Conservation (phyloP, 345 rosid genomes). For the Cardamine occulta region DNA sequence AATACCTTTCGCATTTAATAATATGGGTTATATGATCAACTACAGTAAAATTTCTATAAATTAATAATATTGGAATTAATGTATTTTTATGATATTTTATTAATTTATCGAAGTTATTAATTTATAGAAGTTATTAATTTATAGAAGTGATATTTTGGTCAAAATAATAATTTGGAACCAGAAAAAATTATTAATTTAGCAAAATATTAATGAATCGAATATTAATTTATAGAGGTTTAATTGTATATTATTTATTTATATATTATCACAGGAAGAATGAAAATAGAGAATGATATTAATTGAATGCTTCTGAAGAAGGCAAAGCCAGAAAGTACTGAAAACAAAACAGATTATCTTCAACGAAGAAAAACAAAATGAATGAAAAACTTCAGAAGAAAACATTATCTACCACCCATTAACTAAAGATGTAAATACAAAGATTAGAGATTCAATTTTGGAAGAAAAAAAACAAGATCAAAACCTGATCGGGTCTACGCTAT, state of each 20-base stretch:
- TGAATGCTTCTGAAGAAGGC: constrained; percentile 41
- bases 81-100: too few relatives aligned
- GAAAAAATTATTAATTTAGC: too few relatives aligned
- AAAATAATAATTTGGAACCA: too few relatives aligned
- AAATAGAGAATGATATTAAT: constrained; percentile 5
- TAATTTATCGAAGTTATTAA: too few relatives aligned
- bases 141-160: too few relatives aligned
- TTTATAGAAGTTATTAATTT: too few relatives aligned
- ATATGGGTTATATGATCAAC: background rate
- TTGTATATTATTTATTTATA: background rate
- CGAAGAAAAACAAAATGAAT: constrained; percentile 1
- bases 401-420: constrained; percentile 24
- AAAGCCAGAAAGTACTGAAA: constrained; percentile 32
- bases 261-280: constrained; percentile 6
- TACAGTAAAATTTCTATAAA: too few relatives aligned
- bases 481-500: background rate
- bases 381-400: constrained; percentile 15
- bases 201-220: too few relatives aligned
- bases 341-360: constrained; percentile 33
- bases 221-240: too few relatives aligned
- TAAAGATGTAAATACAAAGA: background rate
- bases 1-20: constrained; percentile 28
- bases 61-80: too few relatives aligned
- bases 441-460: background rate
- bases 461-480: too few relatives aligned